Evolutionary conservation across 257 asterid species (phyloP).

Genomic region (Solanum sitiens): DNA sequence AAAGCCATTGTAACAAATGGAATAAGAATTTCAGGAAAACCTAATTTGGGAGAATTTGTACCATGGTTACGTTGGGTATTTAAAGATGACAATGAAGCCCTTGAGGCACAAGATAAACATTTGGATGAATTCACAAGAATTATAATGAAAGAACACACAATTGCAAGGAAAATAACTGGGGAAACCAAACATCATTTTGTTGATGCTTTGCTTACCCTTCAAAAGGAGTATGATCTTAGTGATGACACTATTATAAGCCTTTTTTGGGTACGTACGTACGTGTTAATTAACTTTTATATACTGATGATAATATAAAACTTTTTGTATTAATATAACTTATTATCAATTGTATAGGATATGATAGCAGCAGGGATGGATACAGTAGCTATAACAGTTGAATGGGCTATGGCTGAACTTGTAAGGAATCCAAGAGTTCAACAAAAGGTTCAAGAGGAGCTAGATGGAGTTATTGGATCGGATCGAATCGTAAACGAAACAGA

Average conservation of each 20-base stretch:
- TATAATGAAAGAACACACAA: constrained; percentile 79
- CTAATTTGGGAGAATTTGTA: constrained; percentile 43
- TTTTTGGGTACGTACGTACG: constrained; percentile 48
- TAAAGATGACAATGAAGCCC: constrained; percentile 31
- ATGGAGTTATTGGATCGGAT: constrained; percentile 43
- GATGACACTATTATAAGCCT: constrained; percentile 68
- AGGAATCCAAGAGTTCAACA: constrained; percentile 74
- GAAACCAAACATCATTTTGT: constrained; percentile 70
- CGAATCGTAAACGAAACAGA: constrained; percentile 62
- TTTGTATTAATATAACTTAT: neutral
- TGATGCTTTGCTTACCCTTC: constrained; percentile 66
- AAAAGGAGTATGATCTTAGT: constrained; percentile 53
- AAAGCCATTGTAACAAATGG: constrained; percentile 46
- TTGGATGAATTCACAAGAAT: constrained; percentile 39
- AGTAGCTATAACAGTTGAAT: constrained; percentile 58
- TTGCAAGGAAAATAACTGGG: constrained; percentile 46
- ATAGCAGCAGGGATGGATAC: constrained; percentile 90
- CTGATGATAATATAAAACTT: neutral
- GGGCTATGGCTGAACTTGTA: constrained; percentile 79
- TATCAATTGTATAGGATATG: constrained; percentile 49
- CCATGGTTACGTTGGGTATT: constrained; percentile 58
- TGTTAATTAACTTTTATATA: neutral
- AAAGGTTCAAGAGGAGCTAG: constrained; percentile 67
- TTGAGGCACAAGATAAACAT: constrained; percentile 33
- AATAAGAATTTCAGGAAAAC: constrained; percentile 37